Conservation (phyloP, 768 basidiomycete species). For the Panaeolus cyanescens region DNA sequence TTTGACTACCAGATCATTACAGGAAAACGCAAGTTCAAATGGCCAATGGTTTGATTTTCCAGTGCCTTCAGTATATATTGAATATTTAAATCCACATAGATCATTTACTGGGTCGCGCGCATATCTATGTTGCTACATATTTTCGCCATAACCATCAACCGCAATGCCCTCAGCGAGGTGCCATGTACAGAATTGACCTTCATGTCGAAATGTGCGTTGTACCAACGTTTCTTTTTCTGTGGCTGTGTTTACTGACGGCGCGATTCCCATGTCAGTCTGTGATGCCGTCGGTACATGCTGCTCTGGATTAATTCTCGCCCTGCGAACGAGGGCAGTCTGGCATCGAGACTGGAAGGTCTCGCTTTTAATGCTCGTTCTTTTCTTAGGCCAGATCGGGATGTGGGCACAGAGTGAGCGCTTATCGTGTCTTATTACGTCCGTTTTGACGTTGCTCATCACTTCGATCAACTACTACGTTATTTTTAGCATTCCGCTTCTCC, state of each 20-base stretch:
- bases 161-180: conserved; percentile 33
- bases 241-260: neutral
- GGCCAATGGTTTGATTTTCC: conserved; percentile 30
- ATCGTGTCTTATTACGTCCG: neutral
- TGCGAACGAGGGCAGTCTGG: conserved; percentile 36
- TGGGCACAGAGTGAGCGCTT: conserved; percentile 32
- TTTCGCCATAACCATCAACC: conserved; percentile 31
- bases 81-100: conserved; percentile 13
- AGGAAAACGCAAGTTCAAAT: conserved; percentile 29
- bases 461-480: conserved; percentile 1
- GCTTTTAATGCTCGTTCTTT: conserved; percentile 19
- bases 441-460: neutral
- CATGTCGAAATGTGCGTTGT: conserved; percentile 32
- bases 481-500: conserved; percentile 33
- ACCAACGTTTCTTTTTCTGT: neutral
- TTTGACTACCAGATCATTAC: conserved; percentile 34
- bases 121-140: conserved; percentile 35
- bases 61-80: neutral
- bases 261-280: conserved; percentile 21
- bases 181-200: conserved; percentile 33
- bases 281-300: conserved; percentile 34
- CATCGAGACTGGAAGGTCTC: conserved; percentile 26
- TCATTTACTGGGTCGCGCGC: conserved; percentile 32
- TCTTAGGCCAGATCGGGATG: conserved; percentile 29
- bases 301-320: conserved; percentile 32